Evolutionary conservation across 768 basidiomycete species (phyloP), one percentile per base, ranked within the genome.

Genomic region (Asterophora parasitica): DNA sequence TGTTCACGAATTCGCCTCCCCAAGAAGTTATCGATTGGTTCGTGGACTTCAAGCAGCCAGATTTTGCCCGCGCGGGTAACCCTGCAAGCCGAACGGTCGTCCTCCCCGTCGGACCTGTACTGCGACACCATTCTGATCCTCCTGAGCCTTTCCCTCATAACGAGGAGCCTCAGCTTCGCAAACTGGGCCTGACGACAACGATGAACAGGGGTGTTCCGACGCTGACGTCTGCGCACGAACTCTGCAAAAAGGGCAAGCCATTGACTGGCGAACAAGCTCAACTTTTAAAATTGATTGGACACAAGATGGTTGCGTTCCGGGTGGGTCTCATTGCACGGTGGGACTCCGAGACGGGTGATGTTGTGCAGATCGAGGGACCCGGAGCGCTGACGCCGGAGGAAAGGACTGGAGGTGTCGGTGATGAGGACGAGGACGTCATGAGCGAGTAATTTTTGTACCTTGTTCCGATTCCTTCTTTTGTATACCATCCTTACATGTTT

Each of bases 1-100:
- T 99, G 59, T 93, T 98, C 66, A 98, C 96, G 44, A 80, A 93
- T 61, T 81, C 86, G 34, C 82, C 85, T 56, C 89, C 91, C n/a
- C 74, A 84, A 61, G 94, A 97, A 64, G 93, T 95, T 38, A 73
- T 81, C 35, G 93, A 88, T 44, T 99, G 96, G 95, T 98, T 98
- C 69, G 81, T 79, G 44, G 83, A 89, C 61, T 98, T 92, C 73
- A 72, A 80, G 53, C 88, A 86, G 64, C 81, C 87, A 26, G 93
- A 97, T 67, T 99, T 88, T 66, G 94, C 92, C 15, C 84, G 96
- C 17, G 74, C 88, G 54, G 92, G 93, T 37, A 93, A 92, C 63
- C 65, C 70, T 23, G 92, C 93, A 3, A 75, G 76, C 38, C 76
- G 82, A 50, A 85, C 86, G 0, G 79, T 96, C 48, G 70, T 75